Base-by-base conservation (phyloP, 768 basidiomycete genomes). In the Boletus pseudo-olivaceus region DNA sequence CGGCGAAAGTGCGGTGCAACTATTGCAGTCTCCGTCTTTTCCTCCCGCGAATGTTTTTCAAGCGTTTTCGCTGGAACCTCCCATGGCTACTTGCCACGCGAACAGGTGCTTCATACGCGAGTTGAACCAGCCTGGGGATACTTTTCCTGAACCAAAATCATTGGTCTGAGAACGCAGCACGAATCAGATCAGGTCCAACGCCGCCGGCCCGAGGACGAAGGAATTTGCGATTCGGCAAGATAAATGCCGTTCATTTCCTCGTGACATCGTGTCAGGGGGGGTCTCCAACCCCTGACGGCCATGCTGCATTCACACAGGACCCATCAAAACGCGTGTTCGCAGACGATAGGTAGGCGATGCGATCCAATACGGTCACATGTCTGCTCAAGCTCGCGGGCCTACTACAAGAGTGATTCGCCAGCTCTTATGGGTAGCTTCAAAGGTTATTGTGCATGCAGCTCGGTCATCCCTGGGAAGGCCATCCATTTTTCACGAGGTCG, bases 211-310 rank as follows among this genome's bases (percentile, higher is more conserved):
- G 51, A 55, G 49, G 47, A 50, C 29, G 45, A 37, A 37, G 54
- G 4, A 54, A 52, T 55, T 55, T 57, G 56, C 47, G 58, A 58
- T 54, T 55, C 67, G 34, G 55, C 55, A 55, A 44, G 48, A 51
- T 54, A 51, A 40, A 53, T 67, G 57, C 67, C 60, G 63, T 66
- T 66, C 67, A 66, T 66, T 66, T 57, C 38, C 47, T 42, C 34
- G 5, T 48, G 27, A 43, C 56, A 54, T 44, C 47, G 43, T 53
- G 47, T 55, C 54, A 69, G 51, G 54, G 59, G 59, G 49, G 14
- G 48, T 34, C 34, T 8, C 10, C 29, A 39, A 37, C 66, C 62
- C 60, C 60, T 70, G 60, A 62, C 45, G 48, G 62, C 63, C 63
- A 59, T 55, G 62, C 51, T 56, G 58, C 55, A 53, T 55, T 65